phyloP scores from a whole-genome alignment of 805 yeast species.

The Saturnispora gosingensis region DNA sequence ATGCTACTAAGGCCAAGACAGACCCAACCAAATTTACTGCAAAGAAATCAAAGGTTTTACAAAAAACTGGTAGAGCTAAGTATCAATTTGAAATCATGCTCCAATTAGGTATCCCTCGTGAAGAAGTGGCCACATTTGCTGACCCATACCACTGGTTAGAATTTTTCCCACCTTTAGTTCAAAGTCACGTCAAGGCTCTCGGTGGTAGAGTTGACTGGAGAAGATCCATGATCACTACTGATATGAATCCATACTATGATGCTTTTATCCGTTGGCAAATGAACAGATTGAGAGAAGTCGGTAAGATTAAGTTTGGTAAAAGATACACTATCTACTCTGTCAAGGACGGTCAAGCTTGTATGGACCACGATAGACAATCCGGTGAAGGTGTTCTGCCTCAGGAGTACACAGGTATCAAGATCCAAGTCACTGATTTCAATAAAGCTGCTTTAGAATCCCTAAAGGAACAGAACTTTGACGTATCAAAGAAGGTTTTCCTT shows the following conservation, averaged over 20 bases:
- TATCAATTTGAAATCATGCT: conserved; percentile 95
- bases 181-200: conserved; percentile 65
- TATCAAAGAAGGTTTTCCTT: conserved; percentile 49
- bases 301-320: conserved; percentile 95
- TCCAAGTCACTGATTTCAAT: conserved; percentile 54
- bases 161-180: conserved; percentile 85
- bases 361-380: conserved; percentile 96
- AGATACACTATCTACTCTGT: conserved; percentile 96
- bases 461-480: conserved; percentile 38
- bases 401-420: conserved; percentile 91
- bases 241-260: conserved; percentile 90
- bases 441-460: conserved; percentile 47
- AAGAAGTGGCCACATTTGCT: conserved; percentile 80
- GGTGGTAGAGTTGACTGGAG: conserved; percentile 99
- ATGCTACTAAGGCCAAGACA: conserved; percentile 24
- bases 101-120: conserved; percentile 79
- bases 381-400: conserved; percentile 98
- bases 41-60: conserved; percentile 86
- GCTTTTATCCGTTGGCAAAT: conserved; percentile 95
- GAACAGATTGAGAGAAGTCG: conserved; percentile 72
- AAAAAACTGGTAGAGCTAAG: conserved; percentile 89
- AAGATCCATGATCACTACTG: conserved; percentile 91
- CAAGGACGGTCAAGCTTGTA: conserved; percentile 98
- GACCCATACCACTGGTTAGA: conserved; percentile 87
- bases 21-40: conserved; percentile 90